These are phyloP conservation scores for Verticillium albo-atrum DNA, from an alignment of 2,329 filamentous ascomycete genomes.

Conservation along the genomic window DNA sequence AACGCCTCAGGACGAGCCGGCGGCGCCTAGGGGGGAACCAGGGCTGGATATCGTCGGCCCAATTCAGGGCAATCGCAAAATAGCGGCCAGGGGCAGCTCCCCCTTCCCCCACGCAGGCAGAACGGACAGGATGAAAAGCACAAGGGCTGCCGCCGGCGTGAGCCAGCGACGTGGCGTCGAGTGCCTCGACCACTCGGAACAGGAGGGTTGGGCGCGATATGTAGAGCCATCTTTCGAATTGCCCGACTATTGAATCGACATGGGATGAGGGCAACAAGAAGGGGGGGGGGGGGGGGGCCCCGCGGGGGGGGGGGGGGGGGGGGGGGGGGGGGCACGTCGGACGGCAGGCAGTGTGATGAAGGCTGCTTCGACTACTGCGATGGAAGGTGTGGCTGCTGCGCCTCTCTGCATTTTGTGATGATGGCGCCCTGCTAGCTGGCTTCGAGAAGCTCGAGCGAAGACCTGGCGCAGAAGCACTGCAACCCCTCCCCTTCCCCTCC, in stretches of 20 bases:
- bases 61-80: neutral
- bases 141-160: neutral
- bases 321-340: no score
- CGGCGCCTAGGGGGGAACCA: neutral
- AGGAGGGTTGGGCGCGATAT: neutral
- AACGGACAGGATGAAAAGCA: neutral
- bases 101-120: neutral
- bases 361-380: neutral
- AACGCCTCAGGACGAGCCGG: neutral
- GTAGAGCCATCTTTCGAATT: neutral
- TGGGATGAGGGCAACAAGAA: neutral
- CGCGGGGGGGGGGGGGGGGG: no score
- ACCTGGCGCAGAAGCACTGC: neutral
- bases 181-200: neutral
- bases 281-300: neutral
- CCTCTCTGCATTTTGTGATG: neutral
- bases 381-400: neutral
- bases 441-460: conserved; percentile 3
- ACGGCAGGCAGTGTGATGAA: neutral
- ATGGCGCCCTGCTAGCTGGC: neutral
- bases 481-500: neutral
- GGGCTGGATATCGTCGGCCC: neutral
- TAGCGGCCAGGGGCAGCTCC: neutral
- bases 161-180: neutral
- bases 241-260: neutral